Evolutionary conservation across 2,329 filamentous ascomycete species (phyloP).

Genomic region (Lachnellula cervina): DNA sequence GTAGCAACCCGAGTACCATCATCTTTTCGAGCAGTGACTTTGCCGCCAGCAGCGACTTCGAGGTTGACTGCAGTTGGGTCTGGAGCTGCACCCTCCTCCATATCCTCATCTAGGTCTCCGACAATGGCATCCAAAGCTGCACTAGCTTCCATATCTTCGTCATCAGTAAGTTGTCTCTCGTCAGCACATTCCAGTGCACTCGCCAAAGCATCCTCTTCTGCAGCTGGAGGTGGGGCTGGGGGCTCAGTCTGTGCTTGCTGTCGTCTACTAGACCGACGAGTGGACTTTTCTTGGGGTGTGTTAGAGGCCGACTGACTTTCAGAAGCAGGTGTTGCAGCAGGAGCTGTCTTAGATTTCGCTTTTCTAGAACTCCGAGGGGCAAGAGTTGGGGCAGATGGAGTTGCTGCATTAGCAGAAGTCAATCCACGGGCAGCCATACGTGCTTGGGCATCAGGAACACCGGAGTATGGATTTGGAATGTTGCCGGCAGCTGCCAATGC

Average conservation of each 20-base stretch:
- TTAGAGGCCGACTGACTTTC: constrained; percentile 36
- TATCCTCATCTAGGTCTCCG: constrained; percentile 83
- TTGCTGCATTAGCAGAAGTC: constrained; percentile 26
- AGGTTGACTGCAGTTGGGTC: constrained; percentile 87
- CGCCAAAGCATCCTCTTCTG: constrained; percentile 57
- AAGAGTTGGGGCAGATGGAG: constrained; percentile 36
- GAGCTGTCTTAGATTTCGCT: constrained; percentile 42
- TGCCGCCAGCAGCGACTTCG: constrained; percentile 80
- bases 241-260: constrained; percentile 50
- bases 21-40: constrained; percentile 85
- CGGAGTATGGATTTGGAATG: constrained; percentile 45
- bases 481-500: constrained; percentile 71
- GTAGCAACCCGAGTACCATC: constrained; percentile 85
- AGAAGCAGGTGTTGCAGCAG: constrained; percentile 40
- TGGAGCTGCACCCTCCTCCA: constrained; percentile 66
- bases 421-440: constrained; percentile 28
- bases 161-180: constrained; percentile 76
- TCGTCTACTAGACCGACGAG: constrained; percentile 59
- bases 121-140: constrained; percentile 78
- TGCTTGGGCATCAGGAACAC: constrained; percentile 22
- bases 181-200: constrained; percentile 87
- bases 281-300: constrained; percentile 52
- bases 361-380: constrained; percentile 31
- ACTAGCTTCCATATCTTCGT: constrained; percentile 61
- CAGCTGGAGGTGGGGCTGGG: constrained; percentile 47